A percentile compares a stretch with the other conserved stretches of the same genome.
Conservation (phyloP, 495 filamentous ascomycete genomes). For the Podospora conica region DNA sequence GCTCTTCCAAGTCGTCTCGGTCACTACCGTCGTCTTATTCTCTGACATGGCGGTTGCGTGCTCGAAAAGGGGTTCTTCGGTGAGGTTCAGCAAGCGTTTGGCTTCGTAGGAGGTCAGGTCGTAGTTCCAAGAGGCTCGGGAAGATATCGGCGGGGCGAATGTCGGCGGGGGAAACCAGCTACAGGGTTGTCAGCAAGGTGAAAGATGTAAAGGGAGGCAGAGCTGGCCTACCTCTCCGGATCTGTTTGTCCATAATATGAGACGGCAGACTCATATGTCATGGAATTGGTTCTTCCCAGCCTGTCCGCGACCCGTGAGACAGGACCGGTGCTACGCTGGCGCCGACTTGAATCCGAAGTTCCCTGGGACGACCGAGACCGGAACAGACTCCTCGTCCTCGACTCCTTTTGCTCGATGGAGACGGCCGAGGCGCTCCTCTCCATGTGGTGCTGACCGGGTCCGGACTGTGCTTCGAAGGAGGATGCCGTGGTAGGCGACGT, state of each 20-base stretch:
- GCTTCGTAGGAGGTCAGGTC: constrained; percentile 39
- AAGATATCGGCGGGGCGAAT: constrained; percentile 13
- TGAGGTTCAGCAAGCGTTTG: constrained; percentile 35
- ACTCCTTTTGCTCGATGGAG: constrained; percentile 17
- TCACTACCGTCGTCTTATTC: constrained; percentile 28
- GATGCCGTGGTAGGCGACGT: constrained; percentile 6
- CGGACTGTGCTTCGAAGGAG: neutral
- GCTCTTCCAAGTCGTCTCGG: constrained; percentile 32
- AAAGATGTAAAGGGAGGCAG: too few species aligned
- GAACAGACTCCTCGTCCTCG: constrained; percentile 27
- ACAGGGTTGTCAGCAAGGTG: constrained; percentile 11
- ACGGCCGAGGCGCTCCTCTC: constrained; percentile 20
- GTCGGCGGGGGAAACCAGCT: constrained; percentile 17
- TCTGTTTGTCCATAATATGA: constrained; percentile 23
- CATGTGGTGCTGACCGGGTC: neutral
- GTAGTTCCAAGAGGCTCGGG: constrained; percentile 38
- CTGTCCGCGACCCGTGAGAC: constrained; percentile 16
- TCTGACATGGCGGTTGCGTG: constrained; percentile 29
- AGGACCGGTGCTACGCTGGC: constrained; percentile 15
- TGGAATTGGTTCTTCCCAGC: constrained; percentile 24
- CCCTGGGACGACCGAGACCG: constrained; percentile 28
- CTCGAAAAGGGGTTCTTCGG: constrained; percentile 31
- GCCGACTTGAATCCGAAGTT: constrained; percentile 9
- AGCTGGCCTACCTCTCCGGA: constrained; percentile 19
- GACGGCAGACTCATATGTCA: constrained; percentile 31